phyloP scores from a whole-genome alignment of 306 rosid species.

The Canavalia ensiformis region DNA sequence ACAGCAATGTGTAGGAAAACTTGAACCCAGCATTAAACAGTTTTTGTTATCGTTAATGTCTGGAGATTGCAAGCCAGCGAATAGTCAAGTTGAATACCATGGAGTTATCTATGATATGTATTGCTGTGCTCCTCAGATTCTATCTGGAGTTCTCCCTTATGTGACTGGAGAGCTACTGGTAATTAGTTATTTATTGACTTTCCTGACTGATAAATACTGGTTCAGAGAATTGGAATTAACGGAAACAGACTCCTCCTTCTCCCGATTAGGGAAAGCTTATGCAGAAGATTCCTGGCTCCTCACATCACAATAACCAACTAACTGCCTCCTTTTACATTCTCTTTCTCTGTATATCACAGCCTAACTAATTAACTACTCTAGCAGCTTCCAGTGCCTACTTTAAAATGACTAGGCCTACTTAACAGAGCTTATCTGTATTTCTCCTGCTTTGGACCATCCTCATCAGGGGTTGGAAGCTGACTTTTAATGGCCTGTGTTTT shows the following conservation, averaged over 20 bases:
- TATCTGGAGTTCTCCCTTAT: constrained; percentile 86
- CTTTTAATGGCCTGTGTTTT: background rate
- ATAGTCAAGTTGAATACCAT: constrained; percentile 75
- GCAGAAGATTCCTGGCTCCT: background rate
- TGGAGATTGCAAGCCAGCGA: constrained; percentile 74
- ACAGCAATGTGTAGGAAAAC: constrained; percentile 82
- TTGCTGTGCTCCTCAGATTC: constrained; percentile 87
- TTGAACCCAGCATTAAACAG: constrained; percentile 87
- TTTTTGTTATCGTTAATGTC: constrained; percentile 88
- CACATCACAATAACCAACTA: background rate
- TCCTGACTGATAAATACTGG: background rate
- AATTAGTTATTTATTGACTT: constrained; percentile 50
- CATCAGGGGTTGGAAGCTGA: background rate
- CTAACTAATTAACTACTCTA: background rate
- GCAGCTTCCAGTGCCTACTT: background rate
- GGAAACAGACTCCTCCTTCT: background rate
- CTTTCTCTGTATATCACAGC: background rate
- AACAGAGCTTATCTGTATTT: background rate
- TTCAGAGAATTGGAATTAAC: constrained; percentile 31
- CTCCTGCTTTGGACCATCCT: background rate
- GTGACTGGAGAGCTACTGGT: constrained; percentile 98
- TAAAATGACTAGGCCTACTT: background rate
- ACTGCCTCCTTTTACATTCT: background rate
- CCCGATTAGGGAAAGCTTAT: background rate
- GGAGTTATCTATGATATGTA: constrained; percentile 89